phyloP scores from a whole-genome alignment of 495 filamentous ascomycete genomes.

The Alectoria sarmentosa region DNA sequence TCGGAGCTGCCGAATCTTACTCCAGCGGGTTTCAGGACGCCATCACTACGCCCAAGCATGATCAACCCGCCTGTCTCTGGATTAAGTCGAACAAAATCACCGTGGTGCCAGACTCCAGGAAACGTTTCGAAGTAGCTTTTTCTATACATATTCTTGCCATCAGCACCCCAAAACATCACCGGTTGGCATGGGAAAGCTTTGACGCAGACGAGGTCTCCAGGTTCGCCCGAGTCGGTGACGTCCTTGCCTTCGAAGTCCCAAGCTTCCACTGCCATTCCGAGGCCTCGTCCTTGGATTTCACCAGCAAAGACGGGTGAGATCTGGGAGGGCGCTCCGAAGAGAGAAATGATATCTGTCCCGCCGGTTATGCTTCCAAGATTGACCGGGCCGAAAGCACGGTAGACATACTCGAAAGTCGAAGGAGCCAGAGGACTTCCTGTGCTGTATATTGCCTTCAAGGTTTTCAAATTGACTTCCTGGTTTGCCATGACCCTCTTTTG shows the following conservation, averaged over 20 bases:
- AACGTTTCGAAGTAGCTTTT: slow-evolving; percentile 86
- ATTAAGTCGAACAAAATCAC: slow-evolving; percentile 81
- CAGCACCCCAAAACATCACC: slow-evolving; percentile 72
- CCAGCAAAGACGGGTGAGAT: slow-evolving; percentile 80
- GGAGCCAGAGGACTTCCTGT: slow-evolving; percentile 89
- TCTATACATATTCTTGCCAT: slow-evolving; percentile 65
- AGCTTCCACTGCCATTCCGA: slow-evolving; percentile 83
- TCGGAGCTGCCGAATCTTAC: slow-evolving; percentile 85
- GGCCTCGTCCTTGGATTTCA: slow-evolving; percentile 82
- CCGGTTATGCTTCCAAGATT: slow-evolving; percentile 82
- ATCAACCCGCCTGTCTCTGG: slow-evolving; percentile 65
- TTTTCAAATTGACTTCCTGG: slow-evolving; percentile 46
- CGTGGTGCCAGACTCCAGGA: slow-evolving; percentile 80
- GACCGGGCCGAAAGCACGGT: slow-evolving; percentile 67
- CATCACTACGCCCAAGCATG: slow-evolving; percentile 87
- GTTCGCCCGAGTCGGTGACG: slow-evolving; percentile 51
- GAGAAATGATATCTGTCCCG: slow-evolving; percentile 88
- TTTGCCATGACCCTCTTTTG: slow-evolving; percentile 64
- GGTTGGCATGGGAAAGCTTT: slow-evolving; percentile 88
- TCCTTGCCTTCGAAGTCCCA: slow-evolving; percentile 57
- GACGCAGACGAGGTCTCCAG: slow-evolving; percentile 87
- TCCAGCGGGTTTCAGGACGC: slow-evolving; percentile 80
- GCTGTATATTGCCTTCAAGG: slow-evolving; percentile 73
- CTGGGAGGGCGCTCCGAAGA: slow-evolving; percentile 82
- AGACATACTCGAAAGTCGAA: slow-evolving; percentile 87